Base-by-base conservation (phyloP, 371 early-diverging fungal species). In the Mortierella sp. region DNA sequence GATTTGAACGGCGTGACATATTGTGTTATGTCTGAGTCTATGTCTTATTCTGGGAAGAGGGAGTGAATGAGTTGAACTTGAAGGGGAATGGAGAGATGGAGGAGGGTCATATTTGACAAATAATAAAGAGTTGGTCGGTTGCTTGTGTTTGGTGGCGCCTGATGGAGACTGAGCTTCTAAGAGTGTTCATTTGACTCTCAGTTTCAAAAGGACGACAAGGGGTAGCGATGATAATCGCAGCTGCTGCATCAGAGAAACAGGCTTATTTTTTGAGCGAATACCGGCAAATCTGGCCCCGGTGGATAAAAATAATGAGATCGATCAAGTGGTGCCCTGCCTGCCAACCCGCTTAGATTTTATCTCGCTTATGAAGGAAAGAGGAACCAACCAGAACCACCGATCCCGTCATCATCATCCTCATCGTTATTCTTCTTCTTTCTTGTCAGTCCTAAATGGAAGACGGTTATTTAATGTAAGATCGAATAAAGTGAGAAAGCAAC, bases 1-100 rank as follows among this genome's bases (percentile, higher is more conserved):
- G 75, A 51, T 44, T 51, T n/a, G 80, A 80, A 0, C 79, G 70
- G 21, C 79, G 79, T 8, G 70, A 68, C 79, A 78, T 78, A 21
- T 38, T 14, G 48, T 41, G 43, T 44, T 14, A 7, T 29, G 11
- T 16, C 2, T 60, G 58, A 29, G 29, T 58, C 27, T 27, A 29
- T 29, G 27, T 35, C 35, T 35, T 35, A 35, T 35, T 35, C 35
- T 35, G 35, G 35, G 35, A 35, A 2, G 35, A 2, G 35, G 35
- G 35, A 35, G 35, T 60, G 60, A 32, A 60, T 60, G 60, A 60
- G 32, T 32, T 0, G 35, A 68, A 18, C 38, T 18, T 21, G 41
- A 18, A 54, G 2, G 41, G 49, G 27, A 54, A 55, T 38, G 41
- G 27, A n/a, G 72, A 48, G 72, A 18, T 11, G n/a, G 8, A 49